Conservation (phyloP, 169 alveolate species). For the Eimeria sp. region DNA sequence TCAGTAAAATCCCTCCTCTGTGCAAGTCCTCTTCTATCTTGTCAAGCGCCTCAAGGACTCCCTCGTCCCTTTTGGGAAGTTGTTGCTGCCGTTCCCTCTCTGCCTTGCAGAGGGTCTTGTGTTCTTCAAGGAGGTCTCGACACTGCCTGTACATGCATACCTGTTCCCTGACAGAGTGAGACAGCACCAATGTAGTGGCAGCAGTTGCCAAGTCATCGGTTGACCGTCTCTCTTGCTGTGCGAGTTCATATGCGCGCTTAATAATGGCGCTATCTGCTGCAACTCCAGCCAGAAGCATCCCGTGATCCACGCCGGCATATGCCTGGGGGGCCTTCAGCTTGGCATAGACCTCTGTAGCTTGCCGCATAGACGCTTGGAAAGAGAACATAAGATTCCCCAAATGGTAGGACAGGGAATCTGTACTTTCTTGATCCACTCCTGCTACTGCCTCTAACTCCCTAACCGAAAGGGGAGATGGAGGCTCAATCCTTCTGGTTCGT, state of each 20-base stretch:
- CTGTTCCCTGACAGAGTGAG: neutral
- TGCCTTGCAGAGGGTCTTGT: neutral
- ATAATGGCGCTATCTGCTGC: neutral
- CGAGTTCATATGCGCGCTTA: neutral
- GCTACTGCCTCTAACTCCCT: neutral
- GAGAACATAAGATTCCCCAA: neutral
- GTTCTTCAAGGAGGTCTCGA: slow-evolving; percentile 1
- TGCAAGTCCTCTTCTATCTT: neutral
- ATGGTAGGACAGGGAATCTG: neutral
- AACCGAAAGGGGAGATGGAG: neutral
- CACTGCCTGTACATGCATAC: neutral
- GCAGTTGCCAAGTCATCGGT: neutral
- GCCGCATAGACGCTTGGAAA: neutral
- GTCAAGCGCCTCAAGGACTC: neutral
- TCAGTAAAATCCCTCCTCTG: neutral
- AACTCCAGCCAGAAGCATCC: neutral
- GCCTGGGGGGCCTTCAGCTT: neutral
- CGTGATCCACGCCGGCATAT: neutral
- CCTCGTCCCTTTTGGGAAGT: neutral
- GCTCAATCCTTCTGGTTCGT: neutral
- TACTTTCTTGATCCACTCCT: neutral
- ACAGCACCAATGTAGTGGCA: neutral
- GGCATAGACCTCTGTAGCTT: neutral
- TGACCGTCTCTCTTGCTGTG: neutral
- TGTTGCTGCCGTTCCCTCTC: slow-evolving; percentile 1